Base-by-base conservation (phyloP, 805 yeast genomes). In the Barnettozyma pratensis region DNA sequence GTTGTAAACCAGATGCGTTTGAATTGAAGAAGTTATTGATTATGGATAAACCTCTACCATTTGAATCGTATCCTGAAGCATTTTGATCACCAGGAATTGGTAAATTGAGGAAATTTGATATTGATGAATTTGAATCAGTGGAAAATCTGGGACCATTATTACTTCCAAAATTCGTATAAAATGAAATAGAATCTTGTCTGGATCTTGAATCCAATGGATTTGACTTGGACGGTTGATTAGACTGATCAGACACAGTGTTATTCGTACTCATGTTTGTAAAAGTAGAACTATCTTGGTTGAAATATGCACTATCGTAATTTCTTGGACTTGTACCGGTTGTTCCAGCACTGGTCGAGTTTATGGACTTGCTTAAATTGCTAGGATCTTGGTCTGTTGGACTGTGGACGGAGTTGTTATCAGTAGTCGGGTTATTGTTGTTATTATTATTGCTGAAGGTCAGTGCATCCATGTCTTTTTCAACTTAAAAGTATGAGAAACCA, bases 111-210 rank as follows among this genome's bases (percentile, higher is more conserved):
- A 46, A 56, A 42, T 60, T 60, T 39, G 55, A 46, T 9, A 61
- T 54, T 28, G 61, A 57, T 8, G 65, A 58, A 43, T 57, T 60
- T 19, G 64, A 59, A 45, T 61, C 63, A 6, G 65, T 61, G 10
- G 65, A 61, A 40, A 60, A 61, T 19, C 65, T 52, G 5, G 56
- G 54, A 1, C 61, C 61, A 32, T 42, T 52, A 30, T 47, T 47
- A 10, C 51, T 52, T 5, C 44, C 44, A 34, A 60, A 51, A 39
- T 58, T 60, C 4, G 63, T 58, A 39, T 55, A 61, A 41, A 55
- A 55, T 3, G 65, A 58, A 12, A 61, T 44, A 0, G 65, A 61
- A 32, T 61, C 65, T 47, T 60, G 61, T 52, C 65, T 56, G 2
- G 51, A 53, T 37, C 61, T 50, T 42, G 54, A 49, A 19, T 49